Conservation (phyloP, 352 stramenopile genomes). For the Phytophthora parvispora region DNA sequence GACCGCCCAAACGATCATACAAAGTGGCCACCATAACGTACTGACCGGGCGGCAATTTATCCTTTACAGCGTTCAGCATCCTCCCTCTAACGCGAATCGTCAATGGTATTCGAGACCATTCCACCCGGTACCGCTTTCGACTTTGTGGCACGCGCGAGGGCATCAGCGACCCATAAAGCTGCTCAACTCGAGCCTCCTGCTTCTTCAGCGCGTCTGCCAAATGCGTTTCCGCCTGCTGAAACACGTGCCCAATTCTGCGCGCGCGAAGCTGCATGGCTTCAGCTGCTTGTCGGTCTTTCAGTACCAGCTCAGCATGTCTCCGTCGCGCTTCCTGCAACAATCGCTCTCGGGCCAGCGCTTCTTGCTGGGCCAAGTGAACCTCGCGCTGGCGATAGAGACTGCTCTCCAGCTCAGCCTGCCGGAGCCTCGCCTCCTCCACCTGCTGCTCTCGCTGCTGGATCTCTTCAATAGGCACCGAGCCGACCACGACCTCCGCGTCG, state of each 20-base stretch:
- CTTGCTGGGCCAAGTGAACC: conserved; percentile 51
- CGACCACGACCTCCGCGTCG: conserved; percentile 69
- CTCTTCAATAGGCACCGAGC: conserved; percentile 66
- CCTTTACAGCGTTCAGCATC: conserved; percentile 83
- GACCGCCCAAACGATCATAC: conserved; percentile 87
- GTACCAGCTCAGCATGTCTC: conserved; percentile 48
- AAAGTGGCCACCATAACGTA: conserved; percentile 90
- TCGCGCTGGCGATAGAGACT: conserved; percentile 63
- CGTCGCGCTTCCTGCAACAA: conserved; percentile 53
- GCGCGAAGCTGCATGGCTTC: conserved; percentile 56
- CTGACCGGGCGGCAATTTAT: conserved; percentile 80
- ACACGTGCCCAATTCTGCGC: conserved; percentile 71
- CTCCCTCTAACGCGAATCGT: conserved; percentile 73
- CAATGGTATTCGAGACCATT: conserved; percentile 81
- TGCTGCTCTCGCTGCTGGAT: conserved; percentile 70
- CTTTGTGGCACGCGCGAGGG: conserved; percentile 49
- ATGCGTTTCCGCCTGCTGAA: conserved; percentile 73
- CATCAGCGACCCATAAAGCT: conserved; percentile 68
- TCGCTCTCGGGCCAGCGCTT: conserved; percentile 38
- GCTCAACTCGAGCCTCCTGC: conserved; percentile 74
- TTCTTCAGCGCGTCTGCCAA: conserved; percentile 60
- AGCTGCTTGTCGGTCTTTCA: conserved; percentile 57
- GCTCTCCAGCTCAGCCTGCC: conserved; percentile 58
- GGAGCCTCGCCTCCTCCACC: conserved; percentile 64
- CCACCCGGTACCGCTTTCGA: conserved; percentile 67